Conservation (phyloP, 129 eudicot species). For the Flaveria trinervia region DNA sequence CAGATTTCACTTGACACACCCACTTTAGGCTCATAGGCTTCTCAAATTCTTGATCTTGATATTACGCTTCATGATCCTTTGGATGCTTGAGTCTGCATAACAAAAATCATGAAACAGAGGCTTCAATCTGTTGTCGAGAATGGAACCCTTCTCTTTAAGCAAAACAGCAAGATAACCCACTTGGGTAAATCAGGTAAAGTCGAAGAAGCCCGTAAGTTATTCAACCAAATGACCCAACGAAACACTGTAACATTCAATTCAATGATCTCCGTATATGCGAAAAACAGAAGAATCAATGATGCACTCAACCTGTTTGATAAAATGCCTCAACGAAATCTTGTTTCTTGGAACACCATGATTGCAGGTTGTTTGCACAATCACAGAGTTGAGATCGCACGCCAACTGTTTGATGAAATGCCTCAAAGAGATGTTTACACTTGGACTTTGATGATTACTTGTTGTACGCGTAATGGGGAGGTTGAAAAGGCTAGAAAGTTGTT, state of each 20-base stretch:
- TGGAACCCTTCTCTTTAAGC: constrained; percentile 44
- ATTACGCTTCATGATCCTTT: neutral
- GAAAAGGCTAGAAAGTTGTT: constrained; percentile 48
- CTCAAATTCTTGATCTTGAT: neutral
- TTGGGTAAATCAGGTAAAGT: constrained; percentile 51
- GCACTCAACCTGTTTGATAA: constrained; percentile 51
- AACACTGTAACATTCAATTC: constrained; percentile 64
- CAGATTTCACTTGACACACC: no score
- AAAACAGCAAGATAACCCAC: constrained; percentile 52
- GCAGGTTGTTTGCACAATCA: constrained; percentile 52
- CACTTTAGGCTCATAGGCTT: no score
- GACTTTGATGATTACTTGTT: constrained; percentile 59
- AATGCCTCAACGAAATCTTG: constrained; percentile 52
- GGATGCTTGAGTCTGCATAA: neutral
- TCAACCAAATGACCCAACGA: constrained; percentile 43
- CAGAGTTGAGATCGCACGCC: constrained; percentile 42
- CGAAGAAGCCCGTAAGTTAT: constrained; percentile 52
- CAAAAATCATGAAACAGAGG: constrained; percentile 33
- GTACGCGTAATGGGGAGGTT: constrained; percentile 44
- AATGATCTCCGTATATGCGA: constrained; percentile 56
- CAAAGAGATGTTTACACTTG: constrained; percentile 44
- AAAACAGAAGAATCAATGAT: constrained; percentile 48
- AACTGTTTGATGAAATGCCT: constrained; percentile 57
- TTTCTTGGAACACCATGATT: constrained; percentile 79
- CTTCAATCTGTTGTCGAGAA: constrained; percentile 32